phyloP scores from a whole-genome alignment of 164 flowering plant genomes.

The grape (Vitis vinifera) region DNA sequence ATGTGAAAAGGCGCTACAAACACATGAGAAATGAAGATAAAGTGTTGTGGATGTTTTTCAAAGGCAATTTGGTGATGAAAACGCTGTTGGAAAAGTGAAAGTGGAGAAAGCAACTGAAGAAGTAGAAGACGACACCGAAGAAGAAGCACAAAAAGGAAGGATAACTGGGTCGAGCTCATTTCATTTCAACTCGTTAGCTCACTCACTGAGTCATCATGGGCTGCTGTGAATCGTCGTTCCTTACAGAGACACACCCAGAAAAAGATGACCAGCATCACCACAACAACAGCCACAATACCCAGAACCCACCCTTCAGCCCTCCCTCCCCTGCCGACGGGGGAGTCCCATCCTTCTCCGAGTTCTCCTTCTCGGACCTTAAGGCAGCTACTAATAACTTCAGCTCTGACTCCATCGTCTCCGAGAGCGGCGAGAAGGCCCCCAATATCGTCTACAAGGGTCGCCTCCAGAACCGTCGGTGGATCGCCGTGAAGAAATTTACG shows the following conservation, averaged over 20 bases:
- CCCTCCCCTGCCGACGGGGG: conserved; percentile 10
- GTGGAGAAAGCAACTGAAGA: too few species aligned
- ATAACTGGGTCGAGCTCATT: too few species aligned
- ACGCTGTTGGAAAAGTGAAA: too few species aligned
- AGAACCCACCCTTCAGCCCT: not conserved
- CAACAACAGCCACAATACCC: conserved; percentile 6
- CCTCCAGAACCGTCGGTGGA: conserved; percentile 35
- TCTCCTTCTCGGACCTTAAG: conserved; percentile 43
- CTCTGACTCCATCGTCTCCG: conserved; percentile 43
- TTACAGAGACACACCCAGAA: conserved; percentile 26
- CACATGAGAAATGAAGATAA: too few species aligned
- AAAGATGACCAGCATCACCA: conserved; percentile 8
- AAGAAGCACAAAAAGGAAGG: too few species aligned
- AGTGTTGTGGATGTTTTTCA: too few species aligned
- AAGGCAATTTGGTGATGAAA: too few species aligned
- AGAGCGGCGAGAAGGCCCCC: conserved; percentile 46
- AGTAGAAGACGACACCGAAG: too few species aligned
- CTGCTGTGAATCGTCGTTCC: conserved; percentile 33
- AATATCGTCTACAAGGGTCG: conserved; percentile 49
- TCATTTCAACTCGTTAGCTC: too few species aligned
- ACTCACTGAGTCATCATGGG: conserved; percentile 24
- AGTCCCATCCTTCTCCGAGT: conserved; percentile 33
- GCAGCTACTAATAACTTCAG: conserved; percentile 49
- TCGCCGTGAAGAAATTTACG: conserved; percentile 52
- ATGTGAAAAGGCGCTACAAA: too few species aligned